Percentiles rank a stretch among this genome's conserved stretches.
Conservation (phyloP, 768 basidiomycete genomes). For the Cystobasidium tubakii region DNA sequence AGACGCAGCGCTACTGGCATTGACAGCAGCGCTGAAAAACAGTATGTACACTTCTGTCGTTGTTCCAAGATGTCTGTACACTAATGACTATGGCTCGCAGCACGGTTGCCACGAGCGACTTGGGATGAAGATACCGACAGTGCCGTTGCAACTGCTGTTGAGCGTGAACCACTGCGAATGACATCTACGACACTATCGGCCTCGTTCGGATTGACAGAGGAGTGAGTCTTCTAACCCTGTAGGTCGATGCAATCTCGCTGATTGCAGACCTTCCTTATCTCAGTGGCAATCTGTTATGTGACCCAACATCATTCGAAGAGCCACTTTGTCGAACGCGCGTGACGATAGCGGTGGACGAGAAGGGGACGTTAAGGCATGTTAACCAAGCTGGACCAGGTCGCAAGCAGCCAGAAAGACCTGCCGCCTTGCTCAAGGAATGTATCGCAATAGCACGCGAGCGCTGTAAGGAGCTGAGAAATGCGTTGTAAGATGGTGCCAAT, state of each 20-base stretch:
- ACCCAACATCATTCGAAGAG: slow-evolving; percentile 86
- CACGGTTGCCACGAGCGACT: slow-evolving; percentile 63
- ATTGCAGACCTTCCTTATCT: background rate
- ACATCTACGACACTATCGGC: slow-evolving; percentile 53
- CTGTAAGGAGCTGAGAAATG: slow-evolving; percentile 36
- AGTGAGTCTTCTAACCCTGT: slow-evolving; percentile 54
- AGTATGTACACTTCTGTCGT: slow-evolving; percentile 55
- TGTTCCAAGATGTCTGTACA: background rate
- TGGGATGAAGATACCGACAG: slow-evolving; percentile 63
- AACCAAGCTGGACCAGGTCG: slow-evolving; percentile 44
- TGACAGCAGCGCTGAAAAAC: slow-evolving; percentile 76
- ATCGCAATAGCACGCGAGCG: slow-evolving; percentile 42
- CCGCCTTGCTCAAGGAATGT: slow-evolving; percentile 44
- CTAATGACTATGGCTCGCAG: slow-evolving; percentile 49
- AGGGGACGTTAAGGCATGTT: slow-evolving; percentile 57
- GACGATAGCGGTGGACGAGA: slow-evolving; percentile 59
- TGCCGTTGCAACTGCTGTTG: slow-evolving; percentile 49
- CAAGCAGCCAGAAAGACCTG: background rate
- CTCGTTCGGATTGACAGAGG: slow-evolving; percentile 74
- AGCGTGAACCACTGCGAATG: slow-evolving; percentile 42
- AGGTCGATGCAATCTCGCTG: slow-evolving; percentile 10
- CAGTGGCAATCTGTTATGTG: slow-evolving; percentile 65
- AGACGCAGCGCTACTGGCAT: slow-evolving; percentile 79
- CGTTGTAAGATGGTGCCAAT: background rate
- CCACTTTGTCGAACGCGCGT: slow-evolving; percentile 70